Percentiles rank a stretch among this genome's conserved stretches.
These are phyloP conservation scores for Wickerhamiella nectarea DNA, from an alignment of 805 yeast species.

Conservation along the genomic window DNA sequence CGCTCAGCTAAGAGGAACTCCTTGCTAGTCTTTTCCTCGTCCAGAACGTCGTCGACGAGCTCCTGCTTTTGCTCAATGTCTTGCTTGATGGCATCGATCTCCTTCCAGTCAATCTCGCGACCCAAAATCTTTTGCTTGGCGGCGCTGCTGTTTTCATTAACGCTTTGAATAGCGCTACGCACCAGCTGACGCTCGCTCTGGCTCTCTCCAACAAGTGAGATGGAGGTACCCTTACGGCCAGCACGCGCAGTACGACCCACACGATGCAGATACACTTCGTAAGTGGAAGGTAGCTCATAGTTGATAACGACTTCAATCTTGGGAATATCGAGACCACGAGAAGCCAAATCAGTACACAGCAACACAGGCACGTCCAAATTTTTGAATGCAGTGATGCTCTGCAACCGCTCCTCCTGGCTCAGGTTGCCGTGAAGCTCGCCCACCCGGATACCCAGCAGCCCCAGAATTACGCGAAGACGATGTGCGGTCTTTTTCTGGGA, in stretches of 20 bases:
- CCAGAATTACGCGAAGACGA: slow-evolving; percentile 67
- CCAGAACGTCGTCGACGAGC: slow-evolving; percentile 59
- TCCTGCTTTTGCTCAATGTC: slow-evolving; percentile 46
- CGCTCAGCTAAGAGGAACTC: slow-evolving; percentile 80
- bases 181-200: slow-evolving; percentile 80
- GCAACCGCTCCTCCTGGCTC: slow-evolving; percentile 82
- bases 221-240: slow-evolving; percentile 87
- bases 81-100: slow-evolving; percentile 54
- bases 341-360: slow-evolving; percentile 94
- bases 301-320: slow-evolving; percentile 90
- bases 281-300: slow-evolving; percentile 88
- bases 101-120: slow-evolving; percentile 80
- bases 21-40: slow-evolving; percentile 80
- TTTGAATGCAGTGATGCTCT: slow-evolving; percentile 70
- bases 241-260: slow-evolving; percentile 99
- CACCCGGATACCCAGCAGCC: slow-evolving; percentile 63
- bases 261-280: slow-evolving; percentile 87
- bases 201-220: slow-evolving; percentile 87
- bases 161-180: slow-evolving; percentile 71
- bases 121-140: slow-evolving; percentile 55
- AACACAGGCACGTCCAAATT: slow-evolving; percentile 71
- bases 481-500: slow-evolving; percentile 88
- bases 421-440: slow-evolving; percentile 70
- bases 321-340: slow-evolving; percentile 98
- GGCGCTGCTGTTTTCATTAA: slow-evolving; percentile 30